Evolutionary conservation across 164 flowering plant genomes (phyloP).

Genomic region (Platanus orientalis): DNA sequence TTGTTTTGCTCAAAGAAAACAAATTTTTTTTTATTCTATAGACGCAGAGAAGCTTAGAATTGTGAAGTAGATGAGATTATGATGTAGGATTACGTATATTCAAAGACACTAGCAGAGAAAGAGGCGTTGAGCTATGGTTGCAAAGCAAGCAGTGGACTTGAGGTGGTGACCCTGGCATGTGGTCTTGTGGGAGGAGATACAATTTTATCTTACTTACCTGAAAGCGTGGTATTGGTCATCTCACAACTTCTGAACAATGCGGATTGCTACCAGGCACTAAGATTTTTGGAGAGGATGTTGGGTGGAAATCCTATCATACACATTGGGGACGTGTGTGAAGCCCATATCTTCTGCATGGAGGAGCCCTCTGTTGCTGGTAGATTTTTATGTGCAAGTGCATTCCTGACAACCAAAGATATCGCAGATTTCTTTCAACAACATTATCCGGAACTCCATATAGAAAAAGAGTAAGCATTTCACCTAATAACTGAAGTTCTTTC

Average conservation of each 20-base stretch:
- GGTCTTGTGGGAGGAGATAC: constrained; percentile 56
- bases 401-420: constrained; percentile 12
- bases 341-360: constrained; percentile 50
- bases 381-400: constrained; percentile 23
- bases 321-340: constrained; percentile 45
- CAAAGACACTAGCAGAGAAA: constrained; percentile 43
- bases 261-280: not conserved
- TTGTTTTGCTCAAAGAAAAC: too few relatives aligned
- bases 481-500: not conserved
- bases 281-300: constrained; percentile 27
- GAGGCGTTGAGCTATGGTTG: constrained; percentile 26
- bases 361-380: constrained; percentile 29
- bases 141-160: constrained; percentile 13
- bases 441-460: constrained; percentile 12
- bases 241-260: not conserved
- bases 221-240: constrained; percentile 6
- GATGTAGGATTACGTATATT: constrained; percentile 30
- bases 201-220: constrained; percentile 15
- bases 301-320: constrained; percentile 48
- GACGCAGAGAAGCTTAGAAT: too few relatives aligned
- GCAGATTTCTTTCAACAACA: constrained; percentile 6
- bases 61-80: too few relatives aligned
- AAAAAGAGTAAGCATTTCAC: constrained; percentile 16
- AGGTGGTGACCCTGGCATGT: constrained; percentile 37
- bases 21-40: too few relatives aligned